A percentile compares a stretch with the other conserved stretches of the same genome.
Conservation (phyloP, 2,329 filamentous ascomycete genomes). For the Blastomyces parvus region DNA sequence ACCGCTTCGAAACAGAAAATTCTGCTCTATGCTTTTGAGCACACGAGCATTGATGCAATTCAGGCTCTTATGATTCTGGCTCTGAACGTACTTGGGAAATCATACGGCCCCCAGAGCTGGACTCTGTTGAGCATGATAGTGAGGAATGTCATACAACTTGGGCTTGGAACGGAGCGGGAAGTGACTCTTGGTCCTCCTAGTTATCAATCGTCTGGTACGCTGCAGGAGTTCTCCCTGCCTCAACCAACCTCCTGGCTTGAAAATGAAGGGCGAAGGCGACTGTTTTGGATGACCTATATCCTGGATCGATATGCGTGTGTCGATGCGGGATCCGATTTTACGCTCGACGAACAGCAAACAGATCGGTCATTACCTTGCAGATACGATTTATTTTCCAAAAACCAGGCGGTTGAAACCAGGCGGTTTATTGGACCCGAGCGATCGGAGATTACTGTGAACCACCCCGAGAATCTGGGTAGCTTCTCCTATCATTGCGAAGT, state of each 20-base stretch:
- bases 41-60: constrained; percentile 33
- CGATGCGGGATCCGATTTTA: constrained; percentile 37
- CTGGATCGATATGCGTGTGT: constrained; percentile 39
- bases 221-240: constrained; percentile 28
- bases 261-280: constrained; percentile 35
- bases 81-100: constrained; percentile 37
- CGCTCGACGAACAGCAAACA: constrained; percentile 34
- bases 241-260: constrained; percentile 39
- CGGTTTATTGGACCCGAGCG: constrained; percentile 20
- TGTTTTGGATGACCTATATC: constrained; percentile 41
- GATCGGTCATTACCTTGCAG: constrained; percentile 37
- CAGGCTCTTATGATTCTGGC: constrained; percentile 36
- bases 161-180: constrained; percentile 34
- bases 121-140: constrained; percentile 34
- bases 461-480: constrained; percentile 37
- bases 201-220: constrained; percentile 27
- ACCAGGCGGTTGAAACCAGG: constrained; percentile 37
- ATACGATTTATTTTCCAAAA: constrained; percentile 39
- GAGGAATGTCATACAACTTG: constrained; percentile 34
- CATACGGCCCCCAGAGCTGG: constrained; percentile 38
- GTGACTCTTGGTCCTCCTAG: constrained; percentile 30
- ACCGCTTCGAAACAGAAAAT: constrained; percentile 33
- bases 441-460: constrained; percentile 25
- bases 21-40: constrained; percentile 37
- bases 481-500: constrained; percentile 41